A percentile compares a stretch with the other conserved stretches of the same genome.
phyloP scores from a whole-genome alignment of 2,329 filamentous ascomycete genomes.

The Calonectria pauciramosa region DNA sequence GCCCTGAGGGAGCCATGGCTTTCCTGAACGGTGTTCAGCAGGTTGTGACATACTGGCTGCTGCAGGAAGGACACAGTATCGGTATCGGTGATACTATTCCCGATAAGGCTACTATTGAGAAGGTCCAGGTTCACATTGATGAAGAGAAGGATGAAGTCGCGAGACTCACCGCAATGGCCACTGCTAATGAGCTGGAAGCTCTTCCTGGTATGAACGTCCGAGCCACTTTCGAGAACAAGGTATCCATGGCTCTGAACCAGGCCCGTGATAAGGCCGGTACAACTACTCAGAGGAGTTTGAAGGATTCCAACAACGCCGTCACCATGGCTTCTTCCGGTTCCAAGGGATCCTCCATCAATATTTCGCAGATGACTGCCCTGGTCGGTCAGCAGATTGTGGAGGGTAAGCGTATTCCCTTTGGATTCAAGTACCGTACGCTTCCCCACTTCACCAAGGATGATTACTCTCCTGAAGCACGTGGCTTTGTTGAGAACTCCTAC shows the following conservation, averaged over 20 bases:
- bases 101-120: slow-evolving; percentile 84
- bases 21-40: slow-evolving; percentile 98
- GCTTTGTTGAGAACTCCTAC: slow-evolving; percentile 99
- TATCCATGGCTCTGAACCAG: slow-evolving; percentile 92
- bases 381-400: slow-evolving; percentile 99
- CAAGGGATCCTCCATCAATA: slow-evolving; percentile 99
- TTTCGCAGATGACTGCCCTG: slow-evolving; percentile 98
- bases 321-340: slow-evolving; percentile 97
- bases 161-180: slow-evolving; percentile 81
- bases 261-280: slow-evolving; percentile 98
- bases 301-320: slow-evolving; percentile 96
- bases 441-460: slow-evolving; percentile 99
- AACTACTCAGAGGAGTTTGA: slow-evolving; percentile 90
- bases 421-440: slow-evolving; percentile 97
- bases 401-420: slow-evolving; percentile 98
- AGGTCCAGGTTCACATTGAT: slow-evolving; percentile 86
- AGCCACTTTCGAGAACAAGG: slow-evolving; percentile 98
- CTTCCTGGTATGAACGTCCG: slow-evolving; percentile 98
- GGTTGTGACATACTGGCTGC: slow-evolving; percentile 96
- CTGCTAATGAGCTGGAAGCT: slow-evolving; percentile 89
- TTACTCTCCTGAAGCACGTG: slow-evolving; percentile 95
- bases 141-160: slow-evolving; percentile 86
- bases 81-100: slow-evolving; percentile 99
- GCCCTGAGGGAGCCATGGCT: slow-evolving; percentile 85
- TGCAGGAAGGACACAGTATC: slow-evolving; percentile 97